Conservation (phyloP, 1,284 basidiomycete genomes). For the Polyporus tsugae region DNA sequence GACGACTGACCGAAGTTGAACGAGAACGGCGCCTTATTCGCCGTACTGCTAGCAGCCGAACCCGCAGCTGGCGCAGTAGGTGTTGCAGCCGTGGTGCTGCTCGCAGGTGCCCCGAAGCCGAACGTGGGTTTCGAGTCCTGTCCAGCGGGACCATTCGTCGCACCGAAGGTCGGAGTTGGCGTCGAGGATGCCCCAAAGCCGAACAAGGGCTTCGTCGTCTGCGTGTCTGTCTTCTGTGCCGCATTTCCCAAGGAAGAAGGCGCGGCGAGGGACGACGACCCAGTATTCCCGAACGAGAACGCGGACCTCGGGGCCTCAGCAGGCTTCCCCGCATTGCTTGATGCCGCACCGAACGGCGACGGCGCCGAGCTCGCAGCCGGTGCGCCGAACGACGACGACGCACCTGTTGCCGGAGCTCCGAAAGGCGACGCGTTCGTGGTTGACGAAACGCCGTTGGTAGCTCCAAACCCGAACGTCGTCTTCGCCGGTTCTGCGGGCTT, state of each 20-base stretch:
- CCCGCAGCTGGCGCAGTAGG: conserved; percentile 17
- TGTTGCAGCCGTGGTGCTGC: neutral
- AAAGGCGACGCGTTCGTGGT: conserved; percentile 18
- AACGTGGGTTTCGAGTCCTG: conserved; percentile 7
- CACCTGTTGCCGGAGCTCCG: conserved; percentile 1
- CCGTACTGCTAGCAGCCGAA: conserved; percentile 12
- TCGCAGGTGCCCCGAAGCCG: conserved; percentile 12
- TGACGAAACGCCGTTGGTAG: neutral
- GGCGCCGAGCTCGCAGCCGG: conserved; percentile 11
- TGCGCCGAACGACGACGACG: conserved; percentile 11
- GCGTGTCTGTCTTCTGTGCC: conserved; percentile 9
- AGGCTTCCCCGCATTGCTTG: conserved; percentile 20
- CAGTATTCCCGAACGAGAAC: conserved; percentile 24
- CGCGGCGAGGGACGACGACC: neutral
- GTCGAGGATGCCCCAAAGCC: conserved; percentile 15
- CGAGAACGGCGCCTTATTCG: conserved; percentile 37
- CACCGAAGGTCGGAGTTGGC: conserved; percentile 16
- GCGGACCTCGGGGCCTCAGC: conserved; percentile 25
- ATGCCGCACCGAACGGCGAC: conserved; percentile 17
- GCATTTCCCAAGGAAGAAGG: conserved; percentile 8
- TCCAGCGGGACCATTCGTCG: conserved; percentile 3
- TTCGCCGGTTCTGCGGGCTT: neutral
- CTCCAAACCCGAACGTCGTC: neutral
- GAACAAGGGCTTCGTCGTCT: conserved; percentile 10
- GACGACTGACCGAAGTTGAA: conserved; percentile 29